phyloP scores from a whole-genome alignment of 441 rosid genomes.

The Pelargonium australe region DNA sequence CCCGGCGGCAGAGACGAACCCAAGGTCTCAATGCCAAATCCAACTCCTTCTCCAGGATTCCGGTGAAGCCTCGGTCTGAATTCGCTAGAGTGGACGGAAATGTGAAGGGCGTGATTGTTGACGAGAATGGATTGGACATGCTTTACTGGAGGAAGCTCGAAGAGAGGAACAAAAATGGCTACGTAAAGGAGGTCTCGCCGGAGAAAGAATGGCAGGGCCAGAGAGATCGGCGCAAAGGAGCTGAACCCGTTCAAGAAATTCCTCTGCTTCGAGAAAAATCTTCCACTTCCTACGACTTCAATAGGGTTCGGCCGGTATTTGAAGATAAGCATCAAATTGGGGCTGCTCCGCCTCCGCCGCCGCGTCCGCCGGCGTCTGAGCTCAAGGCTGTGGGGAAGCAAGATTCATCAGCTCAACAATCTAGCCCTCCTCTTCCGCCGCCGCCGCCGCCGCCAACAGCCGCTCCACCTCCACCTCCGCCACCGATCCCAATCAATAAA shows the following conservation, averaged over 20 bases:
- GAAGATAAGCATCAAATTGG: neutral
- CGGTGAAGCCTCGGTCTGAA: slow-evolving; percentile 23
- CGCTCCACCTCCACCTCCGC: slow-evolving; percentile 31
- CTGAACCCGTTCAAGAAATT: slow-evolving; percentile 36
- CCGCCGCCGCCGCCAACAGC: slow-evolving; percentile 21
- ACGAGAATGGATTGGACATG: slow-evolving; percentile 79
- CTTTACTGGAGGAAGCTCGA: slow-evolving; percentile 68
- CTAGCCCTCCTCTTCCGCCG: slow-evolving; percentile 26
- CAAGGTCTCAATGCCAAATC: slow-evolving; percentile 15
- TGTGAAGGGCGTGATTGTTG: slow-evolving; percentile 52
- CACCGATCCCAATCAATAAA: slow-evolving; percentile 23
- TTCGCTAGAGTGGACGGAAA: slow-evolving; percentile 38
- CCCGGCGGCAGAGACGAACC: slow-evolving; percentile 27
- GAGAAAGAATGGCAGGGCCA: slow-evolving; percentile 23
- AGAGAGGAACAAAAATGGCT: slow-evolving; percentile 21
- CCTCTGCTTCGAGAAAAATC: slow-evolving; percentile 69
- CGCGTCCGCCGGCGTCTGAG: neutral
- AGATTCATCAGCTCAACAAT: slow-evolving; percentile 29
- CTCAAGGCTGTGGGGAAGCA: neutral
- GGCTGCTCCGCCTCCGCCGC: neutral
- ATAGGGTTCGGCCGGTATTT: neutral
- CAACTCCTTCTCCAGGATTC: slow-evolving; percentile 1
- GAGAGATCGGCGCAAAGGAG: slow-evolving; percentile 22
- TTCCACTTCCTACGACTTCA: slow-evolving; percentile 41
- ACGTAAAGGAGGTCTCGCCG: slow-evolving; percentile 15